Evolutionary conservation across 2,329 filamentous ascomycete species (phyloP).

Genomic region (Nemania sp.): DNA sequence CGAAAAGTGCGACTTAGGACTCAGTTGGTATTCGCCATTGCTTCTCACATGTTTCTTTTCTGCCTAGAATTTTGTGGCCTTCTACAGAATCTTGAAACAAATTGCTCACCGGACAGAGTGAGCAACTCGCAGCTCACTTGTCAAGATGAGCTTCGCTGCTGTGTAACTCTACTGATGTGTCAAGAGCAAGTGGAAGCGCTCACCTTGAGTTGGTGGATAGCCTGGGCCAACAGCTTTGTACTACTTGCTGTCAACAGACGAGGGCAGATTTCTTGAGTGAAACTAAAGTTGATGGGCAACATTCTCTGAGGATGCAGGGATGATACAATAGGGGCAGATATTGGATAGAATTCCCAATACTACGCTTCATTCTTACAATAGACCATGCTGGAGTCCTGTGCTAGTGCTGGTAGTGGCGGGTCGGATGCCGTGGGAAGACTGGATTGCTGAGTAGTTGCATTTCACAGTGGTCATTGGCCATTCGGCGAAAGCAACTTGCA

Average conservation of each 20-base stretch:
- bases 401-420: not conserved
- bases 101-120: conserved; percentile 20
- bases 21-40: no score
- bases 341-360: conserved; percentile 42
- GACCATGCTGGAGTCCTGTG: not conserved
- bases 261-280: conserved; percentile 18
- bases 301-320: conserved; percentile 39
- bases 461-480: not conserved
- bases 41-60: conserved; percentile 21
- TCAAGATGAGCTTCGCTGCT: conserved; percentile 45
- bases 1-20: conserved; percentile 3
- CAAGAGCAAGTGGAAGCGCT: conserved; percentile 37
- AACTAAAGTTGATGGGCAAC: conserved; percentile 29
- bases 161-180: conserved; percentile 41
- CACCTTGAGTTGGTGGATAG: conserved; percentile 16
- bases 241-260: conserved; percentile 25
- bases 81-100: conserved; percentile 32
- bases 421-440: conserved; percentile 8
- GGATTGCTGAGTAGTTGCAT: conserved; percentile 1
- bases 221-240: conserved; percentile 22
- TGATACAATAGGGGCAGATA: conserved; percentile 32
- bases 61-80: conserved; percentile 4
- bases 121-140: conserved; percentile 41
- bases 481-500: conserved; percentile 8
- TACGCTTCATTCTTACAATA: conserved; percentile 22